Conservation (phyloP, 2,329 filamentous ascomycete species). For the Chaetomiaceae sp. region DNA sequence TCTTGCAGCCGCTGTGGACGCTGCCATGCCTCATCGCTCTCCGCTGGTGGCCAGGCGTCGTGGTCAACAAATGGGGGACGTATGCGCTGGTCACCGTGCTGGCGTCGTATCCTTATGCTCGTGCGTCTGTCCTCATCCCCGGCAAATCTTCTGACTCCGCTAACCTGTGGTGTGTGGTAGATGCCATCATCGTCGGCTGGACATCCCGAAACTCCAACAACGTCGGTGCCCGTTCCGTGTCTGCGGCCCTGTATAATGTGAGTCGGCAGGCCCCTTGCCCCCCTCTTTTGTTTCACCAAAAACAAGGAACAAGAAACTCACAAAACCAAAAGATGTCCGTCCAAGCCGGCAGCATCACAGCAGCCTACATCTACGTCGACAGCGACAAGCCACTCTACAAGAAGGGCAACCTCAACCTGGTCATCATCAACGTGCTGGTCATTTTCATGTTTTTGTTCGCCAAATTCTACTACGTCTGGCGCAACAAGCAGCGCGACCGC, state of each 20-base stretch:
- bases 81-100: slow-evolving; percentile 47
- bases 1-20: slow-evolving; percentile 48
- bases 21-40: slow-evolving; percentile 51
- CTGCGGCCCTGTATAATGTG: slow-evolving; percentile 54
- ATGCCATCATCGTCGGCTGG: slow-evolving; percentile 57
- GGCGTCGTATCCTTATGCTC: slow-evolving; percentile 51
- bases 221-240: slow-evolving; percentile 55
- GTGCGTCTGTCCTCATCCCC: slow-evolving; percentile 23
- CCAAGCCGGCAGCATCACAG: slow-evolving; percentile 33
- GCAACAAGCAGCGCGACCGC: slow-evolving; percentile 43
- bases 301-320: too few relatives aligned
- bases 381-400: slow-evolving; percentile 51
- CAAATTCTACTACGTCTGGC: slow-evolving; percentile 49
- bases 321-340: slow-evolving; percentile 31
- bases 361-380: slow-evolving; percentile 46
- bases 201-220: slow-evolving; percentile 55
- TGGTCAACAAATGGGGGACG: slow-evolving; percentile 44
- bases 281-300: too few relatives aligned
- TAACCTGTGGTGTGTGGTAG: slow-evolving; percentile 19
- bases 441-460: slow-evolving; percentile 46
- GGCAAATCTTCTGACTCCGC: not conserved
- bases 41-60: slow-evolving; percentile 39
- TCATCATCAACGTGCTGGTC: slow-evolving; percentile 46
- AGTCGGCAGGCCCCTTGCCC: too few relatives aligned
- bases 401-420: slow-evolving; percentile 48